Conservation (phyloP, 441 rosid species). For the Flueggea neowawraea region DNA sequence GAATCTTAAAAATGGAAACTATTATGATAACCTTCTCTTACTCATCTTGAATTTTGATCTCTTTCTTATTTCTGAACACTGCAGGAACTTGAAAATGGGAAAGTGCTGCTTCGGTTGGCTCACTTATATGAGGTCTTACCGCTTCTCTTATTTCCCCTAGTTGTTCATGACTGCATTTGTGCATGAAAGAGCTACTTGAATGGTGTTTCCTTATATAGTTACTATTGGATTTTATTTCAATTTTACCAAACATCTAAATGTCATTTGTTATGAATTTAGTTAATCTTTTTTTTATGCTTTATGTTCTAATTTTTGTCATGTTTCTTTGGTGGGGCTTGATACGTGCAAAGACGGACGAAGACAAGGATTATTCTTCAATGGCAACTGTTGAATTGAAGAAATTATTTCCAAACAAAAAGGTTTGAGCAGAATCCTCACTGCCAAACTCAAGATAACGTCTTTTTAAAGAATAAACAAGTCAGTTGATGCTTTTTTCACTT, state of each 20-base stretch:
- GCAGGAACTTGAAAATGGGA: conserved; percentile 48
- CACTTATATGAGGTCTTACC: conserved; percentile 46
- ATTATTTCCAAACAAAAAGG: conserved; percentile 65
- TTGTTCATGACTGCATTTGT: background rate
- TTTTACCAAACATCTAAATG: too few species aligned
- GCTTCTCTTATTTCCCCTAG: background rate
- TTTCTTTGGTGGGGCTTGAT: background rate
- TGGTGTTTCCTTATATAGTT: too few species aligned
- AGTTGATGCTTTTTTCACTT: background rate
- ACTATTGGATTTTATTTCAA: too few species aligned
- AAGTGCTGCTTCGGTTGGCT: conserved; percentile 49
- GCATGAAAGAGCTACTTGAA: too few species aligned
- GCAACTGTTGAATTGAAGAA: conserved; percentile 76
- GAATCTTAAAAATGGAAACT: background rate
- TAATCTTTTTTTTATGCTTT: too few species aligned
- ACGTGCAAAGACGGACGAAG: conserved; percentile 68
- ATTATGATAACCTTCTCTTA: too few species aligned
- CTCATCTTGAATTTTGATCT: too few species aligned
- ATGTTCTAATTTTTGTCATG: background rate
- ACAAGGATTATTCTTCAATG: conserved; percentile 71
- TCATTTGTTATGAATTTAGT: too few species aligned
- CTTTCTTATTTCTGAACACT: conserved; percentile 4
- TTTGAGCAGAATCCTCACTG: conserved; percentile 5
- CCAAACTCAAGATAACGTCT: background rate
- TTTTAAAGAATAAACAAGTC: background rate